Conservation (phyloP, 345 rosid species). For the Arabis alpina region DNA sequence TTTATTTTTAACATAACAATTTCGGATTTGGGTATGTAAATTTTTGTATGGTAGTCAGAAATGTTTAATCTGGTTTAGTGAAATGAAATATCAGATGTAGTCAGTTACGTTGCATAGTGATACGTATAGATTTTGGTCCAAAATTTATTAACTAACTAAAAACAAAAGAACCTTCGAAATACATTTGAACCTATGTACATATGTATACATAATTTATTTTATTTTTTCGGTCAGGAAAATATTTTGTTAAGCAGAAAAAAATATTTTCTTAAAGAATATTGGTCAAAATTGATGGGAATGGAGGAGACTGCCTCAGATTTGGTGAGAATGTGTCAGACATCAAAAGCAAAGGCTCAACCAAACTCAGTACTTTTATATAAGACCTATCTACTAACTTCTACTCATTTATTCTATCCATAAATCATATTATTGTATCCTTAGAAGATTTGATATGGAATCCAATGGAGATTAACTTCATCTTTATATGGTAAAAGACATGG, state of each 20-base stretch:
- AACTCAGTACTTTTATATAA: neutral
- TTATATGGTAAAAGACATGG: neutral
- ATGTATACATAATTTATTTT: too few species aligned
- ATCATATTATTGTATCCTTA: neutral
- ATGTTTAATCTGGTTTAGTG: too few species aligned
- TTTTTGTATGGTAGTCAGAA: too few species aligned
- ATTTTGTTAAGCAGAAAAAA: neutral
- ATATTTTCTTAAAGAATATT: constrained; percentile 9
- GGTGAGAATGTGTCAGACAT: constrained; percentile 42
- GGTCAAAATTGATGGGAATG: constrained; percentile 23
- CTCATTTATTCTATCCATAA: neutral
- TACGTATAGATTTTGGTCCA: too few species aligned
- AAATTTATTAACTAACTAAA: too few species aligned
- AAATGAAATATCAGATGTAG: too few species aligned
- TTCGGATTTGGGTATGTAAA: too few species aligned
- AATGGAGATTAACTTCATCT: constrained; percentile 15
- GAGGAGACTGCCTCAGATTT: constrained; percentile 41
- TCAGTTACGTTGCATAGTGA: too few species aligned
- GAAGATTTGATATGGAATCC: constrained; percentile 23
- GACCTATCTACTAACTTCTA: constrained; percentile 12
- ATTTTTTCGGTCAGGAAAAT: too few species aligned
- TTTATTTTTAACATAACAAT: neutral
- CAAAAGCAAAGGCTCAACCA: constrained; percentile 31
- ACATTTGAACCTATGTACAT: too few species aligned
- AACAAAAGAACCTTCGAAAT: too few species aligned